Base-by-base conservation (phyloP, 306 rosid genomes). In the Fagus crenata region DNA sequence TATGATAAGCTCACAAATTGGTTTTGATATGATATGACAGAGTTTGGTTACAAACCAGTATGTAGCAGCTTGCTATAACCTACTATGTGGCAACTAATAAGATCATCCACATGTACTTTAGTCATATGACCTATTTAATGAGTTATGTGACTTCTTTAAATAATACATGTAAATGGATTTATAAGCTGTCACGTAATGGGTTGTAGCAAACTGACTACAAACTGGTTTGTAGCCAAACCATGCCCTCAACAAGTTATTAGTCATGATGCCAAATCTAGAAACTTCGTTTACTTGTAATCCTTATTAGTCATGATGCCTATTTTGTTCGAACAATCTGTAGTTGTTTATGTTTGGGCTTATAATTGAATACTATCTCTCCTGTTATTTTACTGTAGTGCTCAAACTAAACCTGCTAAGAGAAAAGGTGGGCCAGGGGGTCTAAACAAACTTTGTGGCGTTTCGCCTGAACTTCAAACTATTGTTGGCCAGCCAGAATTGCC, bases 391-490 rank as follows among this genome's bases (percentile, higher is more conserved):
- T 82, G 83, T 81, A 92, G 96, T 78, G 42, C 84, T 73, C 89
- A 78, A 69, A 83, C 88, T 22, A 90, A 92, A 86, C 43, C 92
- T 36, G 15, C 70, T 37, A 92, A 92, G 91, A 89, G 85, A 87
- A 87, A 89, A 86, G 97, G 97, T 82, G 97, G 97, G 75, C 93
- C 97, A 0, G 97, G 97, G 58, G 93, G 97, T 83, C 87, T 92
- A 56, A 90, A 79, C 89, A 90, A 92, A 75, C 87, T 89, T 32
- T 92, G 96, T 58, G 96, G 91, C 11, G 91, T 92, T 79, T 92
- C 97, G 0, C 96, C 97, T 73, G 89, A 89, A 86, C 96, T 92
- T 76, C 97, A 92, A 86, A 90, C 86, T 77, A 92, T 92, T 87
- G 97, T 92, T 77, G 96, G 96, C 78, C 96, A 90, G 60, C 92